phyloP scores from a whole-genome alignment of 176 grass and related monocot species.

The Phragmites australis region DNA sequence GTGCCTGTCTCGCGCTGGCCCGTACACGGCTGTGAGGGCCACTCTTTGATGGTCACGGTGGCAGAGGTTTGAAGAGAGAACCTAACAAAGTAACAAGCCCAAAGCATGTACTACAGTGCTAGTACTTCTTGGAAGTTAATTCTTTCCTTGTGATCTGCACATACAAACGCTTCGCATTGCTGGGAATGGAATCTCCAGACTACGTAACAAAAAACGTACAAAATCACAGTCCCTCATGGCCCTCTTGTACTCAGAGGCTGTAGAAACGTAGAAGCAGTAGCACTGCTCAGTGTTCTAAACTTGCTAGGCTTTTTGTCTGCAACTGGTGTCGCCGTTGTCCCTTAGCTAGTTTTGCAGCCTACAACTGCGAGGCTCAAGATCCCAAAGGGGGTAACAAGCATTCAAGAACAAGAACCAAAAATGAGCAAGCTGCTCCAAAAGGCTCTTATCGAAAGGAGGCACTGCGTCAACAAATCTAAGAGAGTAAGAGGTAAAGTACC shows the following conservation, averaged over 20 bases:
- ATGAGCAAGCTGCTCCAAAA: neutral
- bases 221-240: neutral
- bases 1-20: too few relatives aligned
- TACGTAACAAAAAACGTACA: constrained; percentile 12
- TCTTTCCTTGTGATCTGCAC: constrained; percentile 6
- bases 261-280: neutral
- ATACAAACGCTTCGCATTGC: constrained; percentile 28
- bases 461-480: neutral
- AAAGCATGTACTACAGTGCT: neutral
- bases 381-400: constrained; percentile 26
- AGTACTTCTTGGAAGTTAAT: neutral
- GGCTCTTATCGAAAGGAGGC: neutral
- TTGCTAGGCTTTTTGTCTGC: constrained; percentile 50
- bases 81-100: neutral
- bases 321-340: constrained; percentile 18
- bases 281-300: neutral
- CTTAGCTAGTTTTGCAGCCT: constrained; percentile 31
- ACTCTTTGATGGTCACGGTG: too few relatives aligned
- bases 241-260: neutral
- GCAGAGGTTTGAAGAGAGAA: neutral
- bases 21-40: too few relatives aligned
- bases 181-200: constrained; percentile 30
- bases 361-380: constrained; percentile 33
- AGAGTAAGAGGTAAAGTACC: neutral
- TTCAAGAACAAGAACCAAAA: constrained; percentile 27